Percentiles rank a stretch among this genome's conserved stretches.
Evolutionary conservation across 345 rosid species (phyloP).

Genomic region (Capsella bursapastoris): DNA sequence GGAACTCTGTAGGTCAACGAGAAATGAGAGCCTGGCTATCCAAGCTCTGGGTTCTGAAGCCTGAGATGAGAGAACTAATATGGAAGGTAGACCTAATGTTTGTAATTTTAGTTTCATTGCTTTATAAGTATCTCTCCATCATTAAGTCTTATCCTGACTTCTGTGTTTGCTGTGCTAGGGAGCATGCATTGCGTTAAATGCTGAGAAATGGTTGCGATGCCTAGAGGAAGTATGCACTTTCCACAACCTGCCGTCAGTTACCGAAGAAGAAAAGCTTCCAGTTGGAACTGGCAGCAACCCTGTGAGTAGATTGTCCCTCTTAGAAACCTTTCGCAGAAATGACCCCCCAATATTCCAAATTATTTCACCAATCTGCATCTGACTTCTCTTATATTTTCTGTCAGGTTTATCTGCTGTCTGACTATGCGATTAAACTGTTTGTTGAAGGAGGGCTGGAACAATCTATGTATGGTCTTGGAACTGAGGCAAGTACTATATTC

Average conservation of each 20-base stretch:
- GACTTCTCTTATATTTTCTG: constrained; percentile 35
- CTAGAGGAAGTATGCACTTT: constrained; percentile 67
- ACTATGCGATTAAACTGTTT: constrained; percentile 74
- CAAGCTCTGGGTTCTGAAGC: constrained; percentile 81
- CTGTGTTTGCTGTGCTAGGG: constrained; percentile 57
- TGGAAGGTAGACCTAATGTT: constrained; percentile 73
- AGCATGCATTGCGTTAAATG: constrained; percentile 85
- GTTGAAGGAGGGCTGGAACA: constrained; percentile 88
- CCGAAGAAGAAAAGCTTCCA: constrained; percentile 82
- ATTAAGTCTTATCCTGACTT: background rate
- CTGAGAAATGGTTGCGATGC: constrained; percentile 88
- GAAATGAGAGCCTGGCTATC: constrained; percentile 94
- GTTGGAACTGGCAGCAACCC: constrained; percentile 98
- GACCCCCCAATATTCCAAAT: background rate
- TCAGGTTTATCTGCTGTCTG: constrained; percentile 84
- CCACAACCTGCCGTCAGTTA: constrained; percentile 66
- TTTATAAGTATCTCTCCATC: constrained; percentile 14
- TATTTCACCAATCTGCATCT: constrained; percentile 15
- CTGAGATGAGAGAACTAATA: constrained; percentile 72
- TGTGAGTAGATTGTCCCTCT: constrained; percentile 54
- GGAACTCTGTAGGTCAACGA: constrained; percentile 89
- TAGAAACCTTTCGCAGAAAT: constrained; percentile 12
- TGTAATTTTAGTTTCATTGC: constrained; percentile 5
- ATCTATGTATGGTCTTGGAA: constrained; percentile 78
- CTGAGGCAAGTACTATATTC: constrained; percentile 62